Percentiles rank a stretch among this genome's conserved stretches.
These are phyloP conservation scores for Phaeomoniella chlamydospora DNA, from an alignment of 2,329 filamentous ascomycete genomes.

Conservation along the genomic window DNA sequence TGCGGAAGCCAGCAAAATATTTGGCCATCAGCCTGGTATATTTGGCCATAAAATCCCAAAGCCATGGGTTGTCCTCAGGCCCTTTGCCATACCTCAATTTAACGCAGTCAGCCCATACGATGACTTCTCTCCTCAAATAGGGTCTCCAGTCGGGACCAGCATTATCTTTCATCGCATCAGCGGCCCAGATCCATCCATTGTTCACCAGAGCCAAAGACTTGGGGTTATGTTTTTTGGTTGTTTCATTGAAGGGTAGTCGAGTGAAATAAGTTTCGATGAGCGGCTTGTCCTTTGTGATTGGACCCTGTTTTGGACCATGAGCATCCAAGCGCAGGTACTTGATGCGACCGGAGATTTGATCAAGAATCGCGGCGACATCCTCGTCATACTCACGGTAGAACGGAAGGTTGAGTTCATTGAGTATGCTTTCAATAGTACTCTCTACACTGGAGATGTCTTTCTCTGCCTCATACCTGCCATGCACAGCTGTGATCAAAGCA, in stretches of 20 bases:
- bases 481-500: conserved; percentile 50
- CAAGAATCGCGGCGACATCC: conserved; percentile 68
- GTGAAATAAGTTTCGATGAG: conserved; percentile 94
- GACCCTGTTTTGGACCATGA: conserved; percentile 73
- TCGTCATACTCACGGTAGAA: conserved; percentile 87
- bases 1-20: conserved; percentile 87
- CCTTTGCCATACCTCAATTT: conserved; percentile 80
- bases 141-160: conserved; percentile 78
- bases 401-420: conserved; percentile 74
- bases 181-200: conserved; percentile 98
- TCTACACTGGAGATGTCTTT: conserved; percentile 29
- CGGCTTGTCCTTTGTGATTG: conserved; percentile 61
- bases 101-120: conserved; percentile 97
- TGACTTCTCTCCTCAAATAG: conserved; percentile 92
- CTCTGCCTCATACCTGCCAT: conserved; percentile 51
- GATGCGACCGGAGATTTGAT: conserved; percentile 85
- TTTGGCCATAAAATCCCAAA: conserved; percentile 92
- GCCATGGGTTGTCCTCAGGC: conserved; percentile 73
- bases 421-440: conserved; percentile 40
- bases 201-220: conserved; percentile 75
- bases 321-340: conserved; percentile 92
- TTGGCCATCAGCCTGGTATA: conserved; percentile 89
- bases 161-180: conserved; percentile 86
- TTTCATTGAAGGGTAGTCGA: conserved; percentile 63
- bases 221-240: conserved; percentile 60